Conservation (phyloP, 2,329 filamentous ascomycete species). For the Orbilia ellipsospora region DNA sequence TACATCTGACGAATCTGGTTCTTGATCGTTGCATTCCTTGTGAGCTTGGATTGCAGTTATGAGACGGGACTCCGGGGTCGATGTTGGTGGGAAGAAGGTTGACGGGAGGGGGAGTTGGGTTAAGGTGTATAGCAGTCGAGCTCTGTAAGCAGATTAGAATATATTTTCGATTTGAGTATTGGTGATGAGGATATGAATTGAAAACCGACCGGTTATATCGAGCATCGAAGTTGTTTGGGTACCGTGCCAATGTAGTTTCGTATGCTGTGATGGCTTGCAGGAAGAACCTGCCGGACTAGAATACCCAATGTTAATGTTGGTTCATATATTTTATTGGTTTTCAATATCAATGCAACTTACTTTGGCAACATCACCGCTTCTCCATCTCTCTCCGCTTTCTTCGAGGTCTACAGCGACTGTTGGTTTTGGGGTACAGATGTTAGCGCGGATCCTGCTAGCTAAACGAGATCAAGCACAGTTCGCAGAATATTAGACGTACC, state of each 20-base stretch:
- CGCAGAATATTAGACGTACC: constrained; percentile 5
- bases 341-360: constrained; percentile 24
- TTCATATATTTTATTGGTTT: neutral
- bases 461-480: no score
- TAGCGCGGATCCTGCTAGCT: constrained; percentile 6
- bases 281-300: constrained; percentile 58
- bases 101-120: constrained; percentile 34
- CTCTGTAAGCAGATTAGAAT: constrained; percentile 12
- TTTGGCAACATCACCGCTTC: constrained; percentile 57
- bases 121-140: constrained; percentile 41
- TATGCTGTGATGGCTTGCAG: constrained; percentile 57
- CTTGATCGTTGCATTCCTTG: constrained; percentile 39
- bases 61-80: constrained; percentile 40
- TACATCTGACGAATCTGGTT: constrained; percentile 33
- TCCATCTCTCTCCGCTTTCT: constrained; percentile 59
- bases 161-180: no score
- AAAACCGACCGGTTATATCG: constrained; percentile 56
- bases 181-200: neutral
- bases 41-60: constrained; percentile 33
- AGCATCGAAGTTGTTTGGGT: constrained; percentile 57
- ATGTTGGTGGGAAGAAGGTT: constrained; percentile 37
- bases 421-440: neutral
- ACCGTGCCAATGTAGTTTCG: constrained; percentile 49
- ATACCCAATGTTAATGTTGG: neutral
- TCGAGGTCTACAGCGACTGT: constrained; percentile 58